Percentiles rank a stretch among this genome's conserved stretches.
These are phyloP conservation scores for Metschnikowia gelsemii DNA, from an alignment of 805 yeast genomes.

Conservation along the genomic window DNA sequence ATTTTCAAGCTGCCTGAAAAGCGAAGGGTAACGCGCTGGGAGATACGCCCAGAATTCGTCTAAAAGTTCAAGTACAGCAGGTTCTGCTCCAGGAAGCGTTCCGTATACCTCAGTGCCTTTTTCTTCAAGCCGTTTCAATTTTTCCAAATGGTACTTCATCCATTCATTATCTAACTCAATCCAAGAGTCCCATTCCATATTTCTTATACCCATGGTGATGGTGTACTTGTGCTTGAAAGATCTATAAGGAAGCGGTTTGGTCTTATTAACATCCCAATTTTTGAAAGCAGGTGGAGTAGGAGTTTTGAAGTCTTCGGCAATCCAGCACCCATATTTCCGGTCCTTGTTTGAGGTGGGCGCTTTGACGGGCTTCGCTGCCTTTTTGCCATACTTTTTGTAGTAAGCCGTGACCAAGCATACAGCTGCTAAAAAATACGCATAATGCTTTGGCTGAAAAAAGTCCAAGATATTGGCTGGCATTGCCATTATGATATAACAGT, in stretches of 20 bases:
- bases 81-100: slow-evolving; percentile 49
- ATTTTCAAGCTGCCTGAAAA: slow-evolving; percentile 45
- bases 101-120: slow-evolving; percentile 50
- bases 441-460: slow-evolving; percentile 15
- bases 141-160: slow-evolving; percentile 53
- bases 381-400: slow-evolving; percentile 7
- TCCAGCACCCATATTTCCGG: slow-evolving; percentile 52
- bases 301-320: slow-evolving; percentile 48
- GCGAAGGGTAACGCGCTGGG: slow-evolving; percentile 56
- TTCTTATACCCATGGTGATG: slow-evolving; percentile 68
- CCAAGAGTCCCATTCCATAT: slow-evolving; percentile 62
- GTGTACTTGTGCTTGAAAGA: slow-evolving; percentile 65
- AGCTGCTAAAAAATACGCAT: slow-evolving; percentile 15
- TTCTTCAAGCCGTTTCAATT: slow-evolving; percentile 48
- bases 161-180: slow-evolving; percentile 69
- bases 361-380: slow-evolving; percentile 2
- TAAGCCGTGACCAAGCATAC: slow-evolving; percentile 12
- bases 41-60: slow-evolving; percentile 52
- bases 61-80: slow-evolving; percentile 56
- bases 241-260: slow-evolving; percentile 60
- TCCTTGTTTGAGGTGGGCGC: slow-evolving; percentile 34
- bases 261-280: slow-evolving; percentile 49
- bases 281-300: slow-evolving; percentile 50
- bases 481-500: not conserved
- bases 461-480: slow-evolving; percentile 4